Evolutionary conservation across 2,329 filamentous ascomycete species (phyloP), one percentile per base, ranked within the genome.

Genomic region (Epichloe aotearoae): DNA sequence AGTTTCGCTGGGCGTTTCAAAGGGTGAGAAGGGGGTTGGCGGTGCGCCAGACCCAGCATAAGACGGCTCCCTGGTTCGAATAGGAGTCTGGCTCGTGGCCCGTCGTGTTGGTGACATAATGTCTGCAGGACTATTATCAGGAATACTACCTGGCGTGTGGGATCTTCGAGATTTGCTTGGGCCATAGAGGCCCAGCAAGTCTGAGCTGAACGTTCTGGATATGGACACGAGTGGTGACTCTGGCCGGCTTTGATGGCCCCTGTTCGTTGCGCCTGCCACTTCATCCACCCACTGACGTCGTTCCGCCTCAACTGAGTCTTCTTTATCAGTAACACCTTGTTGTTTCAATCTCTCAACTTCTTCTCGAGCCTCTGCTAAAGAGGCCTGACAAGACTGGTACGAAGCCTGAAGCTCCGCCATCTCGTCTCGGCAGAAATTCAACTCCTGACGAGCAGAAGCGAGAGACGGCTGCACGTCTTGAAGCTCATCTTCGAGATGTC

Each of bases 401-500:
- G 79, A 77, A 52, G 76, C 75, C 55, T 82, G 80, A 3, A 94
- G 69, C 15, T 74, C 69, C 44, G 82, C 77, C 26, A 85, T 65
- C 54, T 82, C 75, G 3, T 74, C 69, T 50, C 77, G 79, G 50
- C 80, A 77, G 20, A 75, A 70, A 14, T 75, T 71, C 2, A 86
- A 68, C 52, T 89, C 83, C 54, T 80, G 74, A 52, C 84, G 79
- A 7, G 83, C 73, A 15, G 70, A 73, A n/a, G 79, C 75, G n/a
- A 84, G 72, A 50, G 79, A 78, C 38, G 74, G 82, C 59, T 73
- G 79, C 55, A 79, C 72, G 48, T 79, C 77, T 60, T 96, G 88
- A 5, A 95, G 69, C 57, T 97, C 89, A 57, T 95, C 87, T 64
- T 95, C 89, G 20, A 86, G 72, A 50, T 76, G 79, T 58, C 87